These are phyloP conservation scores for Acorus calamus DNA, from an alignment of 106 monocot species.

Conservation along the genomic window DNA sequence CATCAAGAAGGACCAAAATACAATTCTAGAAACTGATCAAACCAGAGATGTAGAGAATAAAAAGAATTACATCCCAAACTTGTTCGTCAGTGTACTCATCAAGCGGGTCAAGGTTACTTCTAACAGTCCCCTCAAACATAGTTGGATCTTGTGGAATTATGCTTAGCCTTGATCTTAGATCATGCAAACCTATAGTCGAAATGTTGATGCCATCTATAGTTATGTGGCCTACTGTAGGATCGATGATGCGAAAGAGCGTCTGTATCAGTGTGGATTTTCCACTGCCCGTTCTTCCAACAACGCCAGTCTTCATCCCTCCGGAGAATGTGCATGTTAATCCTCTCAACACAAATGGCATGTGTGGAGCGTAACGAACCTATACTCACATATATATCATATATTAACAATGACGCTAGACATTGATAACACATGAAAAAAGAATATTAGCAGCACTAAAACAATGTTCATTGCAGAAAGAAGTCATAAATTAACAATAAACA, in stretches of 20 bases:
- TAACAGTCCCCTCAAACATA: conserved; percentile 84
- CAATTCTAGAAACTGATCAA: background rate
- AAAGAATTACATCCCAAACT: conserved; percentile 68
- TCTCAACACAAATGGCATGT: conserved; percentile 71
- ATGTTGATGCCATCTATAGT: conserved; percentile 64
- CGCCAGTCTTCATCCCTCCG: conserved; percentile 67
- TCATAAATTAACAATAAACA: no score
- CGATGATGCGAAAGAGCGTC: conserved; percentile 70
- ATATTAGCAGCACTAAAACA: background rate
- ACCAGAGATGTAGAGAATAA: background rate
- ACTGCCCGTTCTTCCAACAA: conserved; percentile 82
- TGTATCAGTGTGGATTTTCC: conserved; percentile 82
- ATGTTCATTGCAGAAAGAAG: background rate
- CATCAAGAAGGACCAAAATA: background rate
- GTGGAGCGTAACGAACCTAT: conserved; percentile 68
- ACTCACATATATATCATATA: background rate
- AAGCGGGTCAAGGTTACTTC: conserved; percentile 77
- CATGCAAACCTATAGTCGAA: conserved; percentile 70
- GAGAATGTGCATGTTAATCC: conserved; percentile 57
- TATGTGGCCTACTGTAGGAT: conserved; percentile 55
- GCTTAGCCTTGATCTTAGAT: conserved; percentile 69
- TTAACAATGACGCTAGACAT: background rate
- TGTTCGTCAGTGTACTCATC: conserved; percentile 70
- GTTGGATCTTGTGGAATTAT: conserved; percentile 95
- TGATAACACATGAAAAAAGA: background rate